Evolutionary conservation across 371 early-diverging fungal genomes (phyloP).

Genomic region (Rhizopus sp.): DNA sequence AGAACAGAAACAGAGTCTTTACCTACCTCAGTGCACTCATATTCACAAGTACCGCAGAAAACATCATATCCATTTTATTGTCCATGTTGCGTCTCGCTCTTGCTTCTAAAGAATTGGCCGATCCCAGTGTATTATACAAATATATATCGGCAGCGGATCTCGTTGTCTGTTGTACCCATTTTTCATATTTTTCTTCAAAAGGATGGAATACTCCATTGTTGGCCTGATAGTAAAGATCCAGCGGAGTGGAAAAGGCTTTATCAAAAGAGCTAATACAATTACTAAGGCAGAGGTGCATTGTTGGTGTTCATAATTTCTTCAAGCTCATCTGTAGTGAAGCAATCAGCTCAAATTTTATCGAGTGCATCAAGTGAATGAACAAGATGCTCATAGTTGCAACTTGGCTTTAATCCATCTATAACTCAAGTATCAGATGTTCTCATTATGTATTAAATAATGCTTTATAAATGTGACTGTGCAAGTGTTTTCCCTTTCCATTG

Average conservation of each 20-base stretch:
- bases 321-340: not conserved
- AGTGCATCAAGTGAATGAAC: slow-evolving; percentile 7
- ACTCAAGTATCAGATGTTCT: too few relatives aligned
- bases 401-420: not conserved
- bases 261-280: slow-evolving; percentile 2
- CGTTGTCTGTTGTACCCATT: slow-evolving; percentile 2
- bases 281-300: slow-evolving; percentile 1
- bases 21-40: slow-evolving; percentile 8
- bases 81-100: slow-evolving; percentile 1
- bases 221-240: slow-evolving; percentile 10
- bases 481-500: too few relatives aligned
- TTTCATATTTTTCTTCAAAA: slow-evolving; percentile 7
- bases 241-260: not conserved
- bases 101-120: slow-evolving; percentile 3
- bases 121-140: slow-evolving; percentile 1
- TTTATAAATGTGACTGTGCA: too few relatives aligned
- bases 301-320: slow-evolving; percentile 3
- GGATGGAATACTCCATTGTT: not conserved
- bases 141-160: slow-evolving; percentile 7
- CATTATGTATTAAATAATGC: too few relatives aligned
- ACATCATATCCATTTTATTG: slow-evolving; percentile 7
- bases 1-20: slow-evolving; percentile 3
- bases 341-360: slow-evolving; percentile 1
- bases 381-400: slow-evolving; percentile 10
- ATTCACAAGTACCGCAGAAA: not conserved